Percentiles rank a stretch among this genome's conserved stretches.
Conservation (phyloP, 495 filamentous ascomycete species). For the Neurospora tetrasperma region DNA sequence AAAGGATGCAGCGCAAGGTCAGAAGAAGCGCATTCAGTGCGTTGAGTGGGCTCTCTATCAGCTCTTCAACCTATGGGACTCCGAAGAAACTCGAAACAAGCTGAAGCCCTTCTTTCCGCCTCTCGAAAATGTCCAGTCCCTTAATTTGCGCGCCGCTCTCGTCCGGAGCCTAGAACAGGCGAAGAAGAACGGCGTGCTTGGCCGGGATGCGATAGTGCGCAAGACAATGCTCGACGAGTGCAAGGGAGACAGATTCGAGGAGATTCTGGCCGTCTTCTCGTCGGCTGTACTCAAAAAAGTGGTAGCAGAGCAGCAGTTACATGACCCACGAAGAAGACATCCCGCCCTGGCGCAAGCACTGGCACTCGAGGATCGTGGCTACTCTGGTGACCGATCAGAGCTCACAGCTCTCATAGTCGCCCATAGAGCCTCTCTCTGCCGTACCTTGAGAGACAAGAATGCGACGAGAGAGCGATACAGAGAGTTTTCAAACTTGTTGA, state of each 20-base stretch:
- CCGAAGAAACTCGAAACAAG: slow-evolving; percentile 65
- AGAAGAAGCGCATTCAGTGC: slow-evolving; percentile 65
- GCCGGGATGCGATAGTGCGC: slow-evolving; percentile 63
- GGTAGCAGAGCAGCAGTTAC: slow-evolving; percentile 35
- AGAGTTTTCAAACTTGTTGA: slow-evolving; percentile 50
- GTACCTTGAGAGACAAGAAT: slow-evolving; percentile 44
- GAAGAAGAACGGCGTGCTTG: slow-evolving; percentile 77
- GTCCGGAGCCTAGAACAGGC: slow-evolving; percentile 65
- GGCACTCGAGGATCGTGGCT: slow-evolving; percentile 51
- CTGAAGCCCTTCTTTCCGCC: slow-evolving; percentile 83
- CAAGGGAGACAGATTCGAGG: slow-evolving; percentile 70
- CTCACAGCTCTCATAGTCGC: slow-evolving; percentile 60
- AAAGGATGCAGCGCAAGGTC: slow-evolving; percentile 56
- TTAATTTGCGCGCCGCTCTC: slow-evolving; percentile 80
- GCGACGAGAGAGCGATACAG: slow-evolving; percentile 38
- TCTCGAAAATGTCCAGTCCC: slow-evolving; percentile 72
- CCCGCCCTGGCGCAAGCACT: slow-evolving; percentile 46
- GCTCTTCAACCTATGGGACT: slow-evolving; percentile 74
- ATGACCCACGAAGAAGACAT: slow-evolving; percentile 17
- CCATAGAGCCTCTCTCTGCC: slow-evolving; percentile 54
- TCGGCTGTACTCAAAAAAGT: slow-evolving; percentile 65
- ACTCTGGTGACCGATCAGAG: slow-evolving; percentile 47
- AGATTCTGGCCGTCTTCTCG: slow-evolving; percentile 70
- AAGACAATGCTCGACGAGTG: slow-evolving; percentile 93
- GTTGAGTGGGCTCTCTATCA: slow-evolving; percentile 81